Conservation (phyloP, 2,329 filamentous ascomycete genomes). For the Curvularia sp. region DNA sequence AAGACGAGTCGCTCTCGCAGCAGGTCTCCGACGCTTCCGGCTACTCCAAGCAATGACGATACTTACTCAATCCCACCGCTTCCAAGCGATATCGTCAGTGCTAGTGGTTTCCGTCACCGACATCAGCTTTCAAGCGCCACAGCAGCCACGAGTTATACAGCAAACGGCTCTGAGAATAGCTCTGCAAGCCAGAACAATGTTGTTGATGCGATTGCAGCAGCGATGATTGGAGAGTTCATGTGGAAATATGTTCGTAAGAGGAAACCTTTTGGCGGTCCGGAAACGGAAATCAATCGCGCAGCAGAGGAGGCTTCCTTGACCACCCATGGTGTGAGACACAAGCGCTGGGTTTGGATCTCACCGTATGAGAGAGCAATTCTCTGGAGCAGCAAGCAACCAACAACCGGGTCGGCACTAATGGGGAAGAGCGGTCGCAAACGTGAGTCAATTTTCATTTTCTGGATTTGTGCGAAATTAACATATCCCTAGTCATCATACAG, state of each 20-base stretch:
- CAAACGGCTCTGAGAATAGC: conserved; percentile 63
- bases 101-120: conserved; percentile 54
- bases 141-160: conserved; percentile 64
- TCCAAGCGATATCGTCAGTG: conserved; percentile 71
- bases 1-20: conserved; percentile 54
- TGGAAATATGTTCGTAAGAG: conserved; percentile 87
- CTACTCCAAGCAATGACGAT: conserved; percentile 70
- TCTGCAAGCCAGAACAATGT: conserved; percentile 75
- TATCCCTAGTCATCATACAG: conserved; percentile 78
- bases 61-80: conserved; percentile 76
- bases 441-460: conserved; percentile 61
- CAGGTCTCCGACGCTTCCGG: conserved; percentile 67
- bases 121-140: conserved; percentile 69
- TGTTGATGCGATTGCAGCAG: conserved; percentile 95
- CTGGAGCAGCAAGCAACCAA: conserved; percentile 98
- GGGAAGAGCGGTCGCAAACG: conserved; percentile 94
- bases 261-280: conserved; percentile 85
- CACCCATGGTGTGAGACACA: conserved; percentile 77
- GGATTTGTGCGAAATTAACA: conserved; percentile 23
- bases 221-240: conserved; percentile 99
- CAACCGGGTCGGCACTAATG: conserved; percentile 82
- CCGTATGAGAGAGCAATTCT: conserved; percentile 95
- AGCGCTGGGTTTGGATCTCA: conserved; percentile 97
- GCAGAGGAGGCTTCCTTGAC: conserved; percentile 68
- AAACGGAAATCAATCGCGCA: conserved; percentile 60